Percentiles rank a stretch among this genome's conserved stretches.
Evolutionary conservation across 768 basidiomycete genomes (phyloP).

Genomic region (Psilocybe cubensis): DNA sequence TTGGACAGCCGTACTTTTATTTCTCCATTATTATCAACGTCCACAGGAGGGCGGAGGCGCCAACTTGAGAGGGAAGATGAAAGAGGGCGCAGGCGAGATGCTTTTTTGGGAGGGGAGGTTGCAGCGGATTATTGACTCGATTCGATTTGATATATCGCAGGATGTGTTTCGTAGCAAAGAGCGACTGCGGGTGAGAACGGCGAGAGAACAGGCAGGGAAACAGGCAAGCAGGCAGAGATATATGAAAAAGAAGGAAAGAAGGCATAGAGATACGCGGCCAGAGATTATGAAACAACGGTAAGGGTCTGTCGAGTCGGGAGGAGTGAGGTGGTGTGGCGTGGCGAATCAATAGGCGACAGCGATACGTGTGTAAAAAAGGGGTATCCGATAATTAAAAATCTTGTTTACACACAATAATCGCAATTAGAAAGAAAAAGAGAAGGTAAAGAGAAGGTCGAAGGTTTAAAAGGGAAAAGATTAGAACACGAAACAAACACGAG

Average conservation of each 20-base stretch:
- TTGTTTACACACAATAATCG: constrained; percentile 17
- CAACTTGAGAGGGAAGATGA: constrained; percentile 13
- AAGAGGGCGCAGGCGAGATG: too few species aligned
- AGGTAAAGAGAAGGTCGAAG: constrained; percentile 3
- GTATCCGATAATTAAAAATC: constrained; percentile 34
- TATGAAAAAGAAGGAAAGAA: too few species aligned
- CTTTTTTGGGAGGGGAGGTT: constrained; percentile 22
- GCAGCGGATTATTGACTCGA: constrained; percentile 1
- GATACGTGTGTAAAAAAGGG: constrained; percentile 24
- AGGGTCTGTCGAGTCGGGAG: too few species aligned
- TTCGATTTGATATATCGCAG: constrained; percentile 35
- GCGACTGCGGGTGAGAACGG: constrained; percentile 25
- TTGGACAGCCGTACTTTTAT: constrained; percentile 47
- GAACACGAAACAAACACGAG: too few species aligned
- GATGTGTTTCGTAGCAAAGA: constrained; percentile 28
- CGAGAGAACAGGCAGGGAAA: constrained; percentile 13
- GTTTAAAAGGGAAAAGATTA: not conserved
- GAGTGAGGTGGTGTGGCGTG: too few species aligned
- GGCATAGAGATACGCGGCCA: constrained; percentile 24
- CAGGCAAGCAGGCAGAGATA: constrained; percentile 16
- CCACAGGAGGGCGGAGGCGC: not conserved
- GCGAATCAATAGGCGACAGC: constrained; percentile 1
- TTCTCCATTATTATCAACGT: constrained; percentile 50
- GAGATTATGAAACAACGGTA: too few species aligned
- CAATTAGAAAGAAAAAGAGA: constrained; percentile 8